Evolutionary conservation across 2,329 filamentous ascomycete genomes (phyloP), one percentile per base, ranked within the genome.

Genomic region (Thyridium curvatum): DNA sequence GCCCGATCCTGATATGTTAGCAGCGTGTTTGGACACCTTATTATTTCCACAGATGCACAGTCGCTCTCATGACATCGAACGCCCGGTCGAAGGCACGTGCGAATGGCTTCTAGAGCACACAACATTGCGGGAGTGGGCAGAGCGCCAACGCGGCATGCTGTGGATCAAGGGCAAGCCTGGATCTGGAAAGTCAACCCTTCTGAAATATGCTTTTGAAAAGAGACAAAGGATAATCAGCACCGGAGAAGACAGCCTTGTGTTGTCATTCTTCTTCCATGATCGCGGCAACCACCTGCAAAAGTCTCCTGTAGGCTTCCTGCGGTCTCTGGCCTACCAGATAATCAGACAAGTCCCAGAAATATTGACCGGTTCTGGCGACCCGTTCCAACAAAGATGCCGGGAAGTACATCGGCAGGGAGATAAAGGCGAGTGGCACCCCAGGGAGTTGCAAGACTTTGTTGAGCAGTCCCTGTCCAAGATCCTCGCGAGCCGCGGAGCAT

Each of bases 161-260:
- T 65, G 58, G 60, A 57, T 67, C 29, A 61, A 59, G 35, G 64
- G 64, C 2, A 62, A 66, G 18, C 61, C 64, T 3, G 62, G 62
- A 6, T 55, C 57, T 1, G 62, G 63, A 2, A 67, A 68, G 38
- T 65, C 61, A 5, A 66, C 61, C 2, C 40, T 67, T 26, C 47
- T 68, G 35, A 50, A 48, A 28, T 52, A 55, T 42, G 21, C 63
- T 2, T 48, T 66, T 12, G 44, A 60, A 10, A 54, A n/a, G n/a
- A n/a, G n/a, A n/a, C n/a, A n/a, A n/a, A n/a, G n/a, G 55, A 26
- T 43, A 52, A 6, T 26, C 10, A 10, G 21, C 21, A 6, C 10
- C 21, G 6, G 21, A 7, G 38, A 37, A 39, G 40, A 4, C 6
- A 35, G 52, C 5, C 43, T 62, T 9, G 10, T 26, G 21, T 6